Evolutionary conservation across 257 asterid genomes (phyloP).

Genomic region (Nicotiana tomentosiformis): DNA sequence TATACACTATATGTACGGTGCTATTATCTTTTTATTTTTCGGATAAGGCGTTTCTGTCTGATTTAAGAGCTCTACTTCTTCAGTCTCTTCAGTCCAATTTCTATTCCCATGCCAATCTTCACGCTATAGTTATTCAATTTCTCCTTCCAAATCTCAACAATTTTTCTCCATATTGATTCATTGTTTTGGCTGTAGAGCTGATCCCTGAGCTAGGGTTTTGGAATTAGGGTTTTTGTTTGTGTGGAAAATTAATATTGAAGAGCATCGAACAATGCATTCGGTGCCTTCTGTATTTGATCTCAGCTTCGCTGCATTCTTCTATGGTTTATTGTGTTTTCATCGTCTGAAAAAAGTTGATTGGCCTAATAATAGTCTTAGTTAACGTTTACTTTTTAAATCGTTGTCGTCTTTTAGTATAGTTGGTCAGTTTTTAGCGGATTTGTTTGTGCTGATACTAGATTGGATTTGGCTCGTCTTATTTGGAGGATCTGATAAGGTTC

Average conservation of each 20-base stretch:
- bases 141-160: background rate
- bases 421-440: background rate
- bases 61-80: background rate
- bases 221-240: constrained; percentile 15
- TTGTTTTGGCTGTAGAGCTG: background rate
- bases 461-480: background rate
- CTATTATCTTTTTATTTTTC: background rate
- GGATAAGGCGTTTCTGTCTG: constrained; percentile 7
- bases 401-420: background rate
- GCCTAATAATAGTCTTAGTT: constrained; percentile 54
- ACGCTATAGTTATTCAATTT: background rate
- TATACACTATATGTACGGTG: background rate
- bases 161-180: background rate
- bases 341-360: constrained; percentile 61
- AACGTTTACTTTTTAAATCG: constrained; percentile 11
- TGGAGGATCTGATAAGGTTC: constrained; percentile 9
- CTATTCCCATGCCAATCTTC: background rate
- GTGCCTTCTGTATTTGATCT: constrained; percentile 40
- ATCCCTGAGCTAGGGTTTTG: constrained; percentile 5
- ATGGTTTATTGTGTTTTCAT: constrained; percentile 50
- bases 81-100: background rate
- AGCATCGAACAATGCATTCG: constrained; percentile 73
- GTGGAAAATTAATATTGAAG: constrained; percentile 10
- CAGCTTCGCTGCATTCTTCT: constrained; percentile 28
- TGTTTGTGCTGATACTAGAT: background rate